Base-by-base conservation (phyloP, 2,329 filamentous ascomycete species). In the Penicillium sp. region DNA sequence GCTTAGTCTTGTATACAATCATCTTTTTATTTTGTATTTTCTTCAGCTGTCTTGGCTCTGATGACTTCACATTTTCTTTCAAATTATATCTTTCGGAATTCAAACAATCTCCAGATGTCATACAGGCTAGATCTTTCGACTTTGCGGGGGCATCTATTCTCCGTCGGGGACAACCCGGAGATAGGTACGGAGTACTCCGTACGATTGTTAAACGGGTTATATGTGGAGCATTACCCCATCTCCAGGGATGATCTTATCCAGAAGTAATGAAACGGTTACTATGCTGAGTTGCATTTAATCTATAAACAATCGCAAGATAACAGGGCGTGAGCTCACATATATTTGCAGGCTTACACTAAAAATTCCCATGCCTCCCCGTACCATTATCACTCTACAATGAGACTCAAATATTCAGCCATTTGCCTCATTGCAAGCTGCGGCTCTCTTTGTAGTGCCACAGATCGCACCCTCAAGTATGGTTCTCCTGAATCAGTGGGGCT, bases 1-100 rank as follows among this genome's bases (percentile, higher is more conserved):
- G 52, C 61, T 25, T 59, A 64, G 53, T n/a, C 61, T 38, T 61
- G 38, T n/a, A 10, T 22, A 41, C 33, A 55, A 47, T 22, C 50
- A 16, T 40, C 17, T 38, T 10, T 38, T 11, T 16, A n/a, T 46
- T 50, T 28, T 53, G 19, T 47, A 49, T 50, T 60, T 52, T 31
- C 22, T 42, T 9, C 2, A 8, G 12, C 12, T 35, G 31, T 35
- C 14, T 16, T 35, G 31, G 31, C 31, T 35, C 6, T 35, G 12
- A 12, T 4, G 28, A n/a, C 19, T 16, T 25, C 37, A 5, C 19
- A 16, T 14, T 25, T 14, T 9, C 11, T 25, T 10, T 41, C 10
- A 36, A 36, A 36, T 41, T n/a, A 33, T 11, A 4, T 25, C 25
- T 5, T 16, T 17, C 3, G 6, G 9, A 17, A 45, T 7, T 5